These are phyloP conservation scores for Ophiocordyceps camponoti-floridani DNA, from an alignment of 2,329 filamentous ascomycete genomes.

Conservation along the genomic window DNA sequence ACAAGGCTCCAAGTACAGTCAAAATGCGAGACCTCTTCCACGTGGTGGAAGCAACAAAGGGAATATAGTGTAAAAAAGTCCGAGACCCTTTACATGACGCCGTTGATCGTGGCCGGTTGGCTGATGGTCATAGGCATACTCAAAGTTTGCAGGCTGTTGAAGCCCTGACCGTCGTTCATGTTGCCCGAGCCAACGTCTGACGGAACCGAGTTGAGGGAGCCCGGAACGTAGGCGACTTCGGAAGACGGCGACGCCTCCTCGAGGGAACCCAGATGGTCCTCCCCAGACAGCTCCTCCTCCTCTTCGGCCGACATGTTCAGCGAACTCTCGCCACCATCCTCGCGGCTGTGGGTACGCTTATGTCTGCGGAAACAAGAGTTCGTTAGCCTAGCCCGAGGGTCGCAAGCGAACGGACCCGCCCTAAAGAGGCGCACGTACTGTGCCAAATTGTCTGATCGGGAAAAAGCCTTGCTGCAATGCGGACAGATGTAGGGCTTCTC, in stretches of 20 bases:
- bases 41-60: constrained; percentile 1
- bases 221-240: constrained; percentile 41
- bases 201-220: constrained; percentile 29
- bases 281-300: constrained; percentile 65
- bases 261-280: constrained; percentile 66
- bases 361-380: constrained; percentile 39
- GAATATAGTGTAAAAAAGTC: constrained; percentile 5
- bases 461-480: constrained; percentile 97
- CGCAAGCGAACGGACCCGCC: constrained; percentile 13
- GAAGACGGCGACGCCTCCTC: constrained; percentile 64
- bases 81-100: constrained; percentile 21
- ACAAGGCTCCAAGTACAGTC: neutral
- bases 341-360: constrained; percentile 55
- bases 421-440: constrained; percentile 59
- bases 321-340: constrained; percentile 38
- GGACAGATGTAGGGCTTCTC: constrained; percentile 96
- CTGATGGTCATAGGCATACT: constrained; percentile 49
- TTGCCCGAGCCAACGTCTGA: constrained; percentile 9
- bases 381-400: no score
- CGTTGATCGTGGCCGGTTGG: constrained; percentile 29
- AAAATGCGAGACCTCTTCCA: neutral
- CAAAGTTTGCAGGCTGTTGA: constrained; percentile 41
- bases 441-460: constrained; percentile 93
- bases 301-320: constrained; percentile 64
- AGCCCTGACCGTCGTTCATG: constrained; percentile 16